Base-by-base conservation (phyloP, 2,329 filamentous ascomycete species). In the Stachybotrys elegans region DNA sequence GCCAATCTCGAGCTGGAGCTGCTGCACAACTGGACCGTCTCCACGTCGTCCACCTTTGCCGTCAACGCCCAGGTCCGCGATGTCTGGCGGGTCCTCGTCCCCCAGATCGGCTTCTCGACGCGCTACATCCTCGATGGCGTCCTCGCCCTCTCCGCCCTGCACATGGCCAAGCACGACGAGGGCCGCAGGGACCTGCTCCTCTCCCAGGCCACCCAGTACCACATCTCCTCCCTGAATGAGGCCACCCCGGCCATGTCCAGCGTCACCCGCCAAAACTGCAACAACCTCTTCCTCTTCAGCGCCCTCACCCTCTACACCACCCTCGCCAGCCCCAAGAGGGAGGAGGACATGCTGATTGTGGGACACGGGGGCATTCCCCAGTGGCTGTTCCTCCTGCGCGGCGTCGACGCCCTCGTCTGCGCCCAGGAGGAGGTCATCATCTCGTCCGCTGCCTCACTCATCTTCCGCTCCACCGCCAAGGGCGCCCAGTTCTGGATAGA, bases 21-120 rank as follows among this genome's bases (percentile, higher is more conserved):
- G 4, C 53, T 71, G 2, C 66, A 70, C 43, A 62, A 70, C 44
- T 70, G 61, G 45, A 56, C 56, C 23, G 62, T 59, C 1, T 65
- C 63, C 6, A 69, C 67, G 4, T 59, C 56, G 14, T 55, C 58
- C 35, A 67, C 65, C 4, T 48, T 70, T n/a, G 57, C 60, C 5
- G 55, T 51, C 2, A 54, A 60, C 23, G 56, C 63, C 2, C 40
- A 49, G 2, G 42, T 67, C 4, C 62, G 61, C 31, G 54, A 55
- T 6, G 48, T 68, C 6, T 70, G 63, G 63, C 59, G 59, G n/a
- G 50, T 65, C 22, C 61, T 61, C 45, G 59, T 62, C 7, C 63
- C 65, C 6, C 60, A 63, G 21, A 48, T 69, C n/a, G 67, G 60
- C 3, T 67, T 69, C 20, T 43, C 51, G 1, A 58, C 58, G 20